phyloP scores from a whole-genome alignment of 208 protist species.

The Acanthamoeba royreba region DNA sequence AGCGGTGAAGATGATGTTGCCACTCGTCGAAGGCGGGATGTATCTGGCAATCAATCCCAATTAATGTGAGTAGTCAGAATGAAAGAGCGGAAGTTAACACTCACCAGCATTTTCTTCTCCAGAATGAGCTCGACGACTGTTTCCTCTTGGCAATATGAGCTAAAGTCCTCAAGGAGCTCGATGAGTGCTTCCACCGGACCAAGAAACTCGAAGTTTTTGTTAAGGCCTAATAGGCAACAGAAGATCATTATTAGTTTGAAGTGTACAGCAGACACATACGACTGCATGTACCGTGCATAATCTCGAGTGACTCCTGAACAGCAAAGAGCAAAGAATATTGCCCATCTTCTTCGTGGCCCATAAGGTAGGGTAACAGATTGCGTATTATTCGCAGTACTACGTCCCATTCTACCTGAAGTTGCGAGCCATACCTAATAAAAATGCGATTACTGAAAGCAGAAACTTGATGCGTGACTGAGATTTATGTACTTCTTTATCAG shows the following conservation, averaged over 20 bases:
- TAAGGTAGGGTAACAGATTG: not conserved
- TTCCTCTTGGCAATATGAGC: not conserved
- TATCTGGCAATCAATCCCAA: not conserved
- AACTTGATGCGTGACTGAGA: not conserved
- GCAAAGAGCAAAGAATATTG: slow-evolving; percentile 10
- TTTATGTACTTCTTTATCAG: slow-evolving; percentile 55
- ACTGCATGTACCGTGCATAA: not conserved
- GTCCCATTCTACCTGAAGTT: slow-evolving; percentile 58
- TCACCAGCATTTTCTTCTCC: not conserved
- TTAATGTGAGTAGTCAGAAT: not conserved
- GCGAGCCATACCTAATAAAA: not conserved
- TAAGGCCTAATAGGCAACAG: not conserved
- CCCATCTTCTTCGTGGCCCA: not conserved
- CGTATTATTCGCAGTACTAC: slow-evolving; percentile 52
- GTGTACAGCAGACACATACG: not conserved
- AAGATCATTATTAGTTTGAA: not conserved
- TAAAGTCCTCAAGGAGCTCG: slow-evolving; percentile 8
- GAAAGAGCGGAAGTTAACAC: not conserved
- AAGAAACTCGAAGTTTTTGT: not conserved
- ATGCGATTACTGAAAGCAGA: not conserved
- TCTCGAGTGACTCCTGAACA: not conserved
- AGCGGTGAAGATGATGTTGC: not conserved
- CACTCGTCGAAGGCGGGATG: slow-evolving; percentile 1
- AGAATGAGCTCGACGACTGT: not conserved
- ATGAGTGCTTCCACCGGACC: not conserved